These are phyloP conservation scores for Tieghemiomyces parasiticus DNA, from an alignment of 192 early-diverging fungal species.

Conservation along the genomic window DNA sequence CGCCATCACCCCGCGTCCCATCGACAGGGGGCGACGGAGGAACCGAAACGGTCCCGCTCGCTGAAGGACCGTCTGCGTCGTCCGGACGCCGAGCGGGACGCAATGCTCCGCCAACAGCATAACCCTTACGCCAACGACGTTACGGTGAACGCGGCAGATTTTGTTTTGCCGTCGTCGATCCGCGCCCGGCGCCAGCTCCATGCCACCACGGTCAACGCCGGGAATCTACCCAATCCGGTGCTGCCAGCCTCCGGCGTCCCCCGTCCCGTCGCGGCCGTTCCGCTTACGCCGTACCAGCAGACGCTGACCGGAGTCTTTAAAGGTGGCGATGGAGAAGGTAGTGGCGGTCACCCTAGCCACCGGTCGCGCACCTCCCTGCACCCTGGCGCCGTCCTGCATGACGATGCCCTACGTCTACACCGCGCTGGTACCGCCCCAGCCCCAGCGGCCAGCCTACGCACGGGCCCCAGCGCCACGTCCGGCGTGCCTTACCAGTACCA, in stretches of 20 bases:
- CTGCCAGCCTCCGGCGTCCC: background rate
- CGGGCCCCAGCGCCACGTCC: background rate
- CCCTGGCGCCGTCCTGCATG: background rate
- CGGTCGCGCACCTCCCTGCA: background rate
- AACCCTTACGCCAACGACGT: slow-evolving; percentile 8
- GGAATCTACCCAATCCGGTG: background rate
- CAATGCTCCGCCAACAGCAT: too few species aligned
- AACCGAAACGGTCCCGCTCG: background rate
- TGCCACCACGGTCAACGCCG: background rate
- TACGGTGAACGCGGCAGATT: background rate
- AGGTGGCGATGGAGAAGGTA: too few species aligned
- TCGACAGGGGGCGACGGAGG: too few species aligned
- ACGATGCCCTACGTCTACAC: background rate
- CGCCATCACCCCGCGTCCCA: background rate
- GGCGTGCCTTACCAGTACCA: slow-evolving; percentile 3
- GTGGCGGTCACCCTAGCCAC: background rate
- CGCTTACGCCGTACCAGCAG: too few species aligned
- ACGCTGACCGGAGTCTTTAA: too few species aligned
- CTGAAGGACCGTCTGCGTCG: background rate
- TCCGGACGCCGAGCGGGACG: too few species aligned
- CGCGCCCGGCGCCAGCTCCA: background rate
- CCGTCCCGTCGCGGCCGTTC: too few species aligned
- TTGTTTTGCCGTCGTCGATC: background rate
- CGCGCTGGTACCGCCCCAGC: background rate
- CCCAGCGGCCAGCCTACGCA: too few species aligned